phyloP scores from a whole-genome alignment of 805 yeast genomes.

The Deakozyma indianensis region DNA sequence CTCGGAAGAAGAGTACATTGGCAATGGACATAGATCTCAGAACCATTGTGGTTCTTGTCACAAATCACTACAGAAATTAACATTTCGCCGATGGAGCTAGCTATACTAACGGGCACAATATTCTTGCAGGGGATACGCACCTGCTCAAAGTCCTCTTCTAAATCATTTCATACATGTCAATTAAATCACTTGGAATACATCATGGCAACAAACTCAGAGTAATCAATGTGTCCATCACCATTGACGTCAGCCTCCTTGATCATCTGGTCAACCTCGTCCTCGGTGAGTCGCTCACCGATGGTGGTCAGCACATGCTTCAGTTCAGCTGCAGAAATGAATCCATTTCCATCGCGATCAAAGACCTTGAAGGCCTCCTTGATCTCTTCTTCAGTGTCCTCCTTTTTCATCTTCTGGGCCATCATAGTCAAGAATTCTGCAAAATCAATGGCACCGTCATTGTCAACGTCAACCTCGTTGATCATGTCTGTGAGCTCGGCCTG shows the following conservation, averaged over 20 bases:
- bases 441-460: slow-evolving; percentile 83
- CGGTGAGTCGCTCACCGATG: slow-evolving; percentile 92
- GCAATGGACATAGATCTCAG: too few relatives aligned
- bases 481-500: slow-evolving; percentile 92
- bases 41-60: too few relatives aligned
- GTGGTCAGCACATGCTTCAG: slow-evolving; percentile 93
- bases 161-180: not conserved
- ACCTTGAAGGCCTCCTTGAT: slow-evolving; percentile 96
- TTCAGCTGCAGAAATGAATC: slow-evolving; percentile 92
- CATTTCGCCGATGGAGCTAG: too few relatives aligned
- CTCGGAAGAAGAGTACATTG: too few relatives aligned
- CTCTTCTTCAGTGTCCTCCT: slow-evolving; percentile 94
- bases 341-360: slow-evolving; percentile 87
- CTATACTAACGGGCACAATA: too few relatives aligned
- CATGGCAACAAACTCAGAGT: slow-evolving; percentile 88
- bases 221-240: slow-evolving; percentile 94
- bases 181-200: slow-evolving; percentile 24
- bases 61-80: too few relatives aligned
- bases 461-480: slow-evolving; percentile 93
- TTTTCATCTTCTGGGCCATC: slow-evolving; percentile 90
- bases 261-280: slow-evolving; percentile 96
- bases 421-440: slow-evolving; percentile 71
- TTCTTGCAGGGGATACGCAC: too few relatives aligned
- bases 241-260: slow-evolving; percentile 81
- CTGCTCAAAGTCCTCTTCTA: too few relatives aligned